Base-by-base conservation (phyloP, 1,139 yeast genomes). In the Yamadazyma dendronema region DNA sequence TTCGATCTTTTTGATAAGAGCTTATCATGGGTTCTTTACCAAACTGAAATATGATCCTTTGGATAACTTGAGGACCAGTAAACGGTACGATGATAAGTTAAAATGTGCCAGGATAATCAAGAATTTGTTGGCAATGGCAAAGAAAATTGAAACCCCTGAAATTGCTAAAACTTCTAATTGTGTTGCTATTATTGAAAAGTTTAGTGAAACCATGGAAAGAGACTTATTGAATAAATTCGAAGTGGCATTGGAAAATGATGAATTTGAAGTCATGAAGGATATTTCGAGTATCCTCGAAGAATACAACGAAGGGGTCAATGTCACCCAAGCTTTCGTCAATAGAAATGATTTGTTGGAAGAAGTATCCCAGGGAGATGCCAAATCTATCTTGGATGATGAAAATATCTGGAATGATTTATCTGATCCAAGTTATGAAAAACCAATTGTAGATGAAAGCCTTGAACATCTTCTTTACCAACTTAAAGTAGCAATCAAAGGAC, bases 271-370 rank as follows among this genome's bases (percentile, higher is more conserved):
- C 36, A 82, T 92, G 85, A 81, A 77, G 48, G 89, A 83, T 41
- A 79, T 87, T 27, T 89, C 97, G 1, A 78, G 77, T 35, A 77
- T 89, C n/a, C 66, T 90, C 37, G 75, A 81, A 37, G 87, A 81
- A 42, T 90, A 82, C 62, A 90, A 92, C 53, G 94, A 90, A 9
- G 97, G 97, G 8, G 72, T 79, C 4, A 81, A 83, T 42, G 94
- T 89, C 10, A 84, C 88, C 11, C 89, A 84, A 54, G 78, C 85
- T 36, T 90, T 87, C 61, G 88, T 89, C 30, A 82, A 81, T 53
- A 89, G 85, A 54, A 89, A 85, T 56, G 86, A 81, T 41, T 77
- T 84, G 43, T 82, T 86, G 54, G 75, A 77, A 39, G 64, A 58
- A 33, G 38, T 47, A 14, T 56, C 53, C 19, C 56, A 57, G 15